Evolutionary conservation across 2,329 filamentous ascomycete species (phyloP), one percentile per base, ranked within the genome.

Genomic region (Fusarium odoratissimum): DNA sequence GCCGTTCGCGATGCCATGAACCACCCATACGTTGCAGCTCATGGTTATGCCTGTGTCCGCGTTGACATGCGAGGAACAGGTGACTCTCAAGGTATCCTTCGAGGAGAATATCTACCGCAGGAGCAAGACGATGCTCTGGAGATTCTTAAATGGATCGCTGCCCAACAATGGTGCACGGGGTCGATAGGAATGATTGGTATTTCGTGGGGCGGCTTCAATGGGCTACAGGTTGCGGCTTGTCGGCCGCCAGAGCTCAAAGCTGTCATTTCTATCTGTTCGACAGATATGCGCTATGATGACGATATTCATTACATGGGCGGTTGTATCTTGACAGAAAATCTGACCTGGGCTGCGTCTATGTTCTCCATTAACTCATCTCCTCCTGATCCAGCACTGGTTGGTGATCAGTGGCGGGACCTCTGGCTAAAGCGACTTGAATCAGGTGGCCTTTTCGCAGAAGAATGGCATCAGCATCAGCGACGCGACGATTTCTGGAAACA

Each of bases 221-320:
- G 61, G 1, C 25, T 64, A 6, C 61, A 64, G 2, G 58, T 64
- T 31, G 61, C 61, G 4, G 61, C 61, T 25, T 46, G 61, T 21
- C 46, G 16, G 4, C 61, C 61, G 0, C 61, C 61, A 0, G 57
- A 64, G 25, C 61, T 64, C 19, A 52, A 40, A 17, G 61, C 61
- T 35, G 61, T 64, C 2, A 62, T 64, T 6, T 46, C 61, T 1
- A 64, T 64, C 10, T 64, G 61, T 21, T 64, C 61, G 0, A 64
- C 61, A 12, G 61, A 64, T 28, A 37, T 45, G 31, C 46, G 61
- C 19, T 64, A 62, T 17, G 40, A 62, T 4, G 61, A 64, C 6
- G 61, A 64, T 3, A 64, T 64, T n/a, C 61, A 64, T 33, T 64
- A 54, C 13, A 64, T 62, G 57, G 61, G 61, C n/a, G 61, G 61